phyloP scores from a whole-genome alignment of 2,329 filamentous ascomycete species.

The Fusarium anthophilum region DNA sequence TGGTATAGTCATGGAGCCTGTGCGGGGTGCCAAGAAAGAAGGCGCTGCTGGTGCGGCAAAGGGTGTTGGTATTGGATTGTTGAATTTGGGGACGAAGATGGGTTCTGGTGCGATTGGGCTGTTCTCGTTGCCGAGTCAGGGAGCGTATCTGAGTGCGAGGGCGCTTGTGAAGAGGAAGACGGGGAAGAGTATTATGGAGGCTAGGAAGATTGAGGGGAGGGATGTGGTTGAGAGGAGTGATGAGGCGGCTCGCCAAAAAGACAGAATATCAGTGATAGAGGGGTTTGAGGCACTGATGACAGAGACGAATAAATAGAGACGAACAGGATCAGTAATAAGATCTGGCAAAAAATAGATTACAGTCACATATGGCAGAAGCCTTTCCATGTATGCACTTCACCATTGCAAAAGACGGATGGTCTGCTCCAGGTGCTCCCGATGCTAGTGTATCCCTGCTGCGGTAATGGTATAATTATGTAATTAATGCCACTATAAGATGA shows the following conservation, averaged over 20 bases:
- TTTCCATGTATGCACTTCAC: accelerated
- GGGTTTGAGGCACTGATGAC: accelerated
- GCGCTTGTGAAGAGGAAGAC: constrained; percentile 3
- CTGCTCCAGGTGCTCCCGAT: accelerated
- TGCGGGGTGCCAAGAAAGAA: neutral
- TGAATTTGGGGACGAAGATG: constrained; percentile 3
- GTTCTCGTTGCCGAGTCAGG: neutral
- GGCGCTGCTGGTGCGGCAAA: constrained; percentile 11
- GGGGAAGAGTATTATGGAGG: neutral
- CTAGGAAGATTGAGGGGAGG: neutral
- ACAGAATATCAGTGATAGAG: accelerated
- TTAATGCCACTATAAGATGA: neutral
- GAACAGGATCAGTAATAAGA: neutral
- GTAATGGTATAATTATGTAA: neutral
- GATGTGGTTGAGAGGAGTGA: neutral
- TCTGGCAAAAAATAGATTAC: neutral
- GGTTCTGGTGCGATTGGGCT: neutral
- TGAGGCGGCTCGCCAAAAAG: accelerated
- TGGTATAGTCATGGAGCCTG: constrained; percentile 13
- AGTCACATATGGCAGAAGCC: neutral
- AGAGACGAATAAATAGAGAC: neutral
- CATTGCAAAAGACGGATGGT: too few species aligned
- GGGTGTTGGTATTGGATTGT: constrained; percentile 8
- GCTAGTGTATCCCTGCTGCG: neutral
- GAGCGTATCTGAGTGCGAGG: neutral